phyloP scores from a whole-genome alignment of 352 stramenopile genomes.

The Phytopythium kandeliae region DNA sequence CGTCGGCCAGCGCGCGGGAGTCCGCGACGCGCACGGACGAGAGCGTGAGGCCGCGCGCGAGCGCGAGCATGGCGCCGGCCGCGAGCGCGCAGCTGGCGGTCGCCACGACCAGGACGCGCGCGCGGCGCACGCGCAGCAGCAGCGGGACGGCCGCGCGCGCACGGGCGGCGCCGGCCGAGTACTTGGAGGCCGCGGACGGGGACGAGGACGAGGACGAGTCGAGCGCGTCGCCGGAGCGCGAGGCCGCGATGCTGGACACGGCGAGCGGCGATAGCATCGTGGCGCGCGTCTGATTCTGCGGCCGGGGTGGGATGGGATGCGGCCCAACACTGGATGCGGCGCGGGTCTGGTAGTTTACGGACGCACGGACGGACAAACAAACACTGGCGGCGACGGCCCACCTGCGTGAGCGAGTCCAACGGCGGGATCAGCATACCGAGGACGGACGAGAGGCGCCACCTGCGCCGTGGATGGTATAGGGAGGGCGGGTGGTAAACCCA shows the following conservation, averaged over 20 bases:
- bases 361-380: too few species aligned
- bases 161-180: neutral
- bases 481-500: too few species aligned
- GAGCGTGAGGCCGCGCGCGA: constrained; percentile 33
- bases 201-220: constrained; percentile 19
- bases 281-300: neutral
- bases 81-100: constrained; percentile 13
- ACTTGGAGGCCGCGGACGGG: constrained; percentile 10
- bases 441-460: too few species aligned
- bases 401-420: too few species aligned
- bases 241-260: constrained; percentile 66
- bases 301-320: constrained; percentile 13
- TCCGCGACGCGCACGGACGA: constrained; percentile 17
- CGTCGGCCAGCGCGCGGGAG: neutral
- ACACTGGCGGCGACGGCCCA: too few species aligned
- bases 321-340: too few species aligned
- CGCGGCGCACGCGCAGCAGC: constrained; percentile 30
- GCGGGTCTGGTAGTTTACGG: too few species aligned
- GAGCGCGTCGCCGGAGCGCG: constrained; percentile 33
- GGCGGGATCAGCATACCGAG: too few species aligned
- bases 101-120: constrained; percentile 28
- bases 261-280: constrained; percentile 50
- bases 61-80: constrained; percentile 20
- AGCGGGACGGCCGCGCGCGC: constrained; percentile 28
- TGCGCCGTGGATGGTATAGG: too few species aligned